Conservation (phyloP, 768 basidiomycete species). For the Obba rivulosa region DNA sequence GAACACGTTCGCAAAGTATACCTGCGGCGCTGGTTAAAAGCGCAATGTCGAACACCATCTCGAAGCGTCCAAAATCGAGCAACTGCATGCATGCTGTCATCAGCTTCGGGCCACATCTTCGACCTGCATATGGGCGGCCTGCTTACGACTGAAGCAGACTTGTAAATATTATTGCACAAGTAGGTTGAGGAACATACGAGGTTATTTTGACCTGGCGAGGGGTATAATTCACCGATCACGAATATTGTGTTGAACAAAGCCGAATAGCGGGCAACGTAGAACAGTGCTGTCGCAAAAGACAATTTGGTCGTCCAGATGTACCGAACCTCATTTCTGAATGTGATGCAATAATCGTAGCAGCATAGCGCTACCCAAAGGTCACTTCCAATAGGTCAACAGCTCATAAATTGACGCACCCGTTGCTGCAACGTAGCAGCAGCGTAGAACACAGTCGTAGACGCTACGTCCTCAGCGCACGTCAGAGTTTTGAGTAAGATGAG, state of each 20-base stretch:
- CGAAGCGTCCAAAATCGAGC: slow-evolving; percentile 2
- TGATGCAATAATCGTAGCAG: slow-evolving; percentile 13
- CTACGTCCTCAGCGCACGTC: too few relatives aligned
- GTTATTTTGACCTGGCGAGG: neutral
- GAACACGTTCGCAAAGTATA: neutral
- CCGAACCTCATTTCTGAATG: slow-evolving; percentile 8
- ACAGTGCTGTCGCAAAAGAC: slow-evolving; percentile 6
- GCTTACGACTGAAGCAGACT: neutral
- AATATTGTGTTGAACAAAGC: slow-evolving; percentile 11
- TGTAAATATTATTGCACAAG: neutral
- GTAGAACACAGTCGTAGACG: too few relatives aligned
- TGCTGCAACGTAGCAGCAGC: too few relatives aligned
- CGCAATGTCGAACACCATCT: neutral
- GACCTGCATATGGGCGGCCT: neutral
- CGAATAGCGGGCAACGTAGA: slow-evolving; percentile 11
- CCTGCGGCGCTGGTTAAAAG: neutral
- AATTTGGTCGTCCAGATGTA: slow-evolving; percentile 11
- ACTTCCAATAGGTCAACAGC: too few relatives aligned
- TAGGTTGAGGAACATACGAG: neutral
- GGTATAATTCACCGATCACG: slow-evolving; percentile 1
- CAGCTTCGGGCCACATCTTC: neutral
- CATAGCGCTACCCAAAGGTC: too few relatives aligned
- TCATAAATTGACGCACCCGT: too few relatives aligned
- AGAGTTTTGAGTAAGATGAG: too few relatives aligned
- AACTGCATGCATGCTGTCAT: slow-evolving; percentile 2